Percentiles rank a stretch among this genome's conserved stretches.
Conservation (phyloP, 2,329 filamentous ascomycete species). For the Neofusicoccum cordaticola region DNA sequence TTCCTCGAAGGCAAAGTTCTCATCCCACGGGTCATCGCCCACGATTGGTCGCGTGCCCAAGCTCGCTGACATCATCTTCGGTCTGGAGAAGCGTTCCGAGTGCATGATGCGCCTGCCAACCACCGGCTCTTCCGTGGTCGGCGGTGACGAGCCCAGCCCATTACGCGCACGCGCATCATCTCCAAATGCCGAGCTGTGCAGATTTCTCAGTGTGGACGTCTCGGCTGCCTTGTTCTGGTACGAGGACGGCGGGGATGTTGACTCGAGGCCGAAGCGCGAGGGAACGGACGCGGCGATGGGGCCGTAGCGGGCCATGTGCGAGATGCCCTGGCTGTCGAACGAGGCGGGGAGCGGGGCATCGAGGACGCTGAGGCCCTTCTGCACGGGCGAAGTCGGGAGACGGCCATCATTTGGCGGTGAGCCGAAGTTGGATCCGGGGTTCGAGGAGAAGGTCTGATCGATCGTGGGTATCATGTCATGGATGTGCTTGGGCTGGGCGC, state of each 20-base stretch:
- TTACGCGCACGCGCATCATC: conserved; percentile 62
- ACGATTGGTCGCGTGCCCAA: conserved; percentile 48
- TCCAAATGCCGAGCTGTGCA: conserved; percentile 66
- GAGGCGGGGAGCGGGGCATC: conserved; percentile 91
- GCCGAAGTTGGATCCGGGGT: conserved; percentile 66
- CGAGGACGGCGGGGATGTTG: conserved; percentile 72
- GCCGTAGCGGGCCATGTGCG: conserved; percentile 83
- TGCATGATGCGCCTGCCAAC: conserved; percentile 61
- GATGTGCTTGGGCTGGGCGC: conserved; percentile 28
- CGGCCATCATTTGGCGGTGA: conserved; percentile 74
- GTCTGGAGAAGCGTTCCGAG: conserved; percentile 62
- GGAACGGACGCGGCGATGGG: conserved; percentile 91
- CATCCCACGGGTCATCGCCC: conserved; percentile 56
- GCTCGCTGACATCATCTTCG: conserved; percentile 60
- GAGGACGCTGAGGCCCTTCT: conserved; percentile 77
- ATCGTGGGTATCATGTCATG: conserved; percentile 55
- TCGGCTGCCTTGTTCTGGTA: conserved; percentile 57
- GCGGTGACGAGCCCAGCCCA: conserved; percentile 52
- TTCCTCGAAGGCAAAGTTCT: conserved; percentile 77
- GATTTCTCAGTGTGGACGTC: conserved; percentile 59
- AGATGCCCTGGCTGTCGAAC: conserved; percentile 94
- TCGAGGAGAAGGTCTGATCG: conserved; percentile 58
- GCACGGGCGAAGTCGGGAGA: conserved; percentile 75
- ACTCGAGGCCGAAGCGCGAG: conserved; percentile 85
- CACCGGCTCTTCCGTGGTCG: conserved; percentile 63